phyloP scores from a whole-genome alignment of 1,139 yeast species.

The Nakaseomyces kungkrabaensis region DNA sequence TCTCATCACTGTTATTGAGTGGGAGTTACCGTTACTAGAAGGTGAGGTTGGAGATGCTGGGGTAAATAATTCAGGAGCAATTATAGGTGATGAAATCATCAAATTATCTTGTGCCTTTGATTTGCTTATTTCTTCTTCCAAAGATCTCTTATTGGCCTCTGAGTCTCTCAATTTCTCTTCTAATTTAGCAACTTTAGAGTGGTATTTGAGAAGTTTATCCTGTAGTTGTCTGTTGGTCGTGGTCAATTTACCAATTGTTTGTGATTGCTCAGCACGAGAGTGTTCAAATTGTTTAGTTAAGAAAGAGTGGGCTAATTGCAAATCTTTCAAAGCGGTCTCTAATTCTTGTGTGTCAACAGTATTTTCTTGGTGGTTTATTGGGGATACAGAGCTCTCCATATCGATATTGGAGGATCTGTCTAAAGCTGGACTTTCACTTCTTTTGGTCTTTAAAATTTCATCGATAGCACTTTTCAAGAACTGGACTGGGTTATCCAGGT shows the following conservation, averaged over 20 bases:
- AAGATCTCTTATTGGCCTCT: slow-evolving; percentile 5
- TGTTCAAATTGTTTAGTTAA: slow-evolving; percentile 27
- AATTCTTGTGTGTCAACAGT: slow-evolving; percentile 9
- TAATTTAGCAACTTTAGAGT: slow-evolving; percentile 14
- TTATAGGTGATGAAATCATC: slow-evolving; percentile 9
- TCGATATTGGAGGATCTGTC: slow-evolving; percentile 1
- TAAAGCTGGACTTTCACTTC: not conserved
- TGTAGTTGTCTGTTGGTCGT: slow-evolving; percentile 25
- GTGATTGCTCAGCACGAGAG: slow-evolving; percentile 24
- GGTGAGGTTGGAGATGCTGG: slow-evolving; percentile 12
- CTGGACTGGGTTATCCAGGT: slow-evolving; percentile 15
- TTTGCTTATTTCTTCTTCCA: slow-evolving; percentile 6
- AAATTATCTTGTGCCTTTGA: slow-evolving; percentile 3
- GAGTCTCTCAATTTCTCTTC: slow-evolving; percentile 13
- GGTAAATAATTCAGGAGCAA: slow-evolving; percentile 8
- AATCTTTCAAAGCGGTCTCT: slow-evolving; percentile 26
- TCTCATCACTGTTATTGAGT: slow-evolving; percentile 24
- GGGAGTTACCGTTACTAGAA: slow-evolving; percentile 8
- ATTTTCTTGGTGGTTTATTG: not conserved
- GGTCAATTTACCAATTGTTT: slow-evolving; percentile 24
- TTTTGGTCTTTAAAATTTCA: slow-evolving; percentile 8
- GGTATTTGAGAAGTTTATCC: slow-evolving; percentile 23
- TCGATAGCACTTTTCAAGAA: slow-evolving; percentile 24
- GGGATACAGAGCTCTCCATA: not conserved
- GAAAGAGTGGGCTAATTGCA: slow-evolving; percentile 29